phyloP scores from a whole-genome alignment of 2,329 filamentous ascomycete species.

The Ceratocystis albifundus region DNA sequence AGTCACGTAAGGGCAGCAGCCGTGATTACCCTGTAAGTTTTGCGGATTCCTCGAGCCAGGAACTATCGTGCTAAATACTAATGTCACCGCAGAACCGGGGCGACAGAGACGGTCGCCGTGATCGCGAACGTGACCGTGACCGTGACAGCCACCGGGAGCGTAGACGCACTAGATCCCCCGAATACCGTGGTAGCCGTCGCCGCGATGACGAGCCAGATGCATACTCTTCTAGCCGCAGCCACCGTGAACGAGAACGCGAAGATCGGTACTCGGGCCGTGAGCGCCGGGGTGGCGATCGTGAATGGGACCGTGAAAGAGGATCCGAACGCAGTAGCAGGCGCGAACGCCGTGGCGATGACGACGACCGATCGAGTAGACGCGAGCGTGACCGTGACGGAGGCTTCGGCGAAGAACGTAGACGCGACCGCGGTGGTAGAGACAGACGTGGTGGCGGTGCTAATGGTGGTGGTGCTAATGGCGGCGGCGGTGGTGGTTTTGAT shows the following conservation, averaged over 20 bases:
- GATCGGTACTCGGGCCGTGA: constrained; percentile 71
- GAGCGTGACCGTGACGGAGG: constrained; percentile 48
- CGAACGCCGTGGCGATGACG: constrained; percentile 41
- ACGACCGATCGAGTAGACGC: constrained; percentile 47
- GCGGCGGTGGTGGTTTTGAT: constrained; percentile 31
- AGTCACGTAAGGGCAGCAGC: constrained; percentile 39
- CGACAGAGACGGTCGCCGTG: constrained; percentile 25
- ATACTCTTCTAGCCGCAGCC: constrained; percentile 86
- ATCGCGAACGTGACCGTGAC: constrained; percentile 30
- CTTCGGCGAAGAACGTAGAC: constrained; percentile 34
- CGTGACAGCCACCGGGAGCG: constrained; percentile 43
- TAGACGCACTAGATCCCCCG: constrained; percentile 78
- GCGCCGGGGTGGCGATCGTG: constrained; percentile 52
- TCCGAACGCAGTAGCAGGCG: constrained; percentile 30
- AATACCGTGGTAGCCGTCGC: constrained; percentile 54
- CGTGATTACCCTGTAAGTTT: constrained; percentile 44
- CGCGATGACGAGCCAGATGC: constrained; percentile 71
- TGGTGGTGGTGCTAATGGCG: constrained; percentile 33
- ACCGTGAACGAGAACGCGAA: constrained; percentile 85
- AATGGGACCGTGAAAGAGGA: constrained; percentile 62
- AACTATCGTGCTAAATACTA: background rate
- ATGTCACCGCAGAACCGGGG: constrained; percentile 30
- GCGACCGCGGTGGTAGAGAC: constrained; percentile 32
- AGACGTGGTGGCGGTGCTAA: constrained; percentile 32
- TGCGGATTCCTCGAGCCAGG: background rate